Conservation (phyloP, 164 flowering plant species). For the Vitis cinerea region DNA sequence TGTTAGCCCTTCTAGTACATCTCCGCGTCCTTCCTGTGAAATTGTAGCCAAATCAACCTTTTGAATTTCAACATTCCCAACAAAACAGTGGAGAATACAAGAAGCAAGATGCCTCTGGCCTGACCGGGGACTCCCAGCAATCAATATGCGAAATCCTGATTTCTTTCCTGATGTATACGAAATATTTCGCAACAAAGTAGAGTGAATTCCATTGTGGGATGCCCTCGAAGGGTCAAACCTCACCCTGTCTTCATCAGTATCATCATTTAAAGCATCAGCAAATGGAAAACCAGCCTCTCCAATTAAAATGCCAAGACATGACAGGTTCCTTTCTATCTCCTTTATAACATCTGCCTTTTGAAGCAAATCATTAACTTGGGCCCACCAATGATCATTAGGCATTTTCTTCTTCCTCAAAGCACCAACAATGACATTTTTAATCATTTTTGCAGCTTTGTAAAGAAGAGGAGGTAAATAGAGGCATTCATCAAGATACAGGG, state of each 20-base stretch:
- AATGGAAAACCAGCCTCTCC: slow-evolving; percentile 26
- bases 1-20: slow-evolving; percentile 69
- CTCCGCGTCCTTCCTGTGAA: slow-evolving; percentile 89
- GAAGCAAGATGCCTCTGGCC: slow-evolving; percentile 92
- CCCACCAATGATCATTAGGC: slow-evolving; percentile 58
- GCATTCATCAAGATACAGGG: slow-evolving; percentile 73
- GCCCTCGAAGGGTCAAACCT: slow-evolving; percentile 19
- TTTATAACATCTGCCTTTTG: slow-evolving; percentile 48
- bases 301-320: slow-evolving; percentile 38
- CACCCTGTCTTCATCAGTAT: slow-evolving; percentile 21
- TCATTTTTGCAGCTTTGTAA: slow-evolving; percentile 46
- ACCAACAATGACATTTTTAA: slow-evolving; percentile 50
- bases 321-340: slow-evolving; percentile 57
- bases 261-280: slow-evolving; percentile 35
- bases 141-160: slow-evolving; percentile 67
- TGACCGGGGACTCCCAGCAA: slow-evolving; percentile 74
- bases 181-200: slow-evolving; percentile 27
- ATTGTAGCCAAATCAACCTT: slow-evolving; percentile 88
- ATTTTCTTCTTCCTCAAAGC: slow-evolving; percentile 51
- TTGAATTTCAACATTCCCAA: slow-evolving; percentile 66
- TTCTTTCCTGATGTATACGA: slow-evolving; percentile 31
- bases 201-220: slow-evolving; percentile 15
- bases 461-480: slow-evolving; percentile 70
- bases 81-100: slow-evolving; percentile 80
- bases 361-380: slow-evolving; percentile 46